Evolutionary conservation across 176 grass and related monocot species (phyloP).

Genomic region (Areca catechu): DNA sequence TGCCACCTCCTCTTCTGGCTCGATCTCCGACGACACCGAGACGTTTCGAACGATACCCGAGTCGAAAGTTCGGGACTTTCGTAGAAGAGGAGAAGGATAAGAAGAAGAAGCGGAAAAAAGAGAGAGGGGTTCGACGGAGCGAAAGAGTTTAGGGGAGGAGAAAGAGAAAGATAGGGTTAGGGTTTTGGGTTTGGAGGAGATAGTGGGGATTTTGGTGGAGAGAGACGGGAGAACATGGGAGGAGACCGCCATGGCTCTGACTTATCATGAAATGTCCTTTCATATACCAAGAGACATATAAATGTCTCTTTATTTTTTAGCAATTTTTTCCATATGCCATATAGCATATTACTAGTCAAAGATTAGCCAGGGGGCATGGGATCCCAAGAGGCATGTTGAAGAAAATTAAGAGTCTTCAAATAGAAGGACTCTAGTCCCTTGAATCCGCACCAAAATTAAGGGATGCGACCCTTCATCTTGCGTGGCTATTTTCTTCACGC

Average conservation of each 20-base stretch:
- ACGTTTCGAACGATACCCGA: not conserved
- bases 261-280: too few relatives aligned
- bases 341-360: too few relatives aligned
- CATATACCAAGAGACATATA: too few relatives aligned
- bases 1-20: slow-evolving; percentile 38
- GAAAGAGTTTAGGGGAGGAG: not conserved
- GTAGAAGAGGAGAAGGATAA: not conserved
- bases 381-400: too few relatives aligned
- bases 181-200: not conserved
- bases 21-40: slow-evolving; percentile 32
- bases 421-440: too few relatives aligned
- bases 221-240: slow-evolving; percentile 1
- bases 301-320: too few relatives aligned
- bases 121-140: not conserved
- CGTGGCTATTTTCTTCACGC: too few relatives aligned
- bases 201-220: not conserved
- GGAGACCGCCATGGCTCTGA: slow-evolving; percentile 1
- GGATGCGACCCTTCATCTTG: too few relatives aligned
- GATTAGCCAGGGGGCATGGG: too few relatives aligned
- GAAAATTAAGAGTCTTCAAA: too few relatives aligned
- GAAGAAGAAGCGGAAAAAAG: not conserved
- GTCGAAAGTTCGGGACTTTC: not conserved
- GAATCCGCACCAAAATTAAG: too few relatives aligned
- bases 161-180: not conserved
- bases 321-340: too few relatives aligned